Conservation (phyloP, 2,329 filamentous ascomycete genomes). For the Escovopsis sp. region DNA sequence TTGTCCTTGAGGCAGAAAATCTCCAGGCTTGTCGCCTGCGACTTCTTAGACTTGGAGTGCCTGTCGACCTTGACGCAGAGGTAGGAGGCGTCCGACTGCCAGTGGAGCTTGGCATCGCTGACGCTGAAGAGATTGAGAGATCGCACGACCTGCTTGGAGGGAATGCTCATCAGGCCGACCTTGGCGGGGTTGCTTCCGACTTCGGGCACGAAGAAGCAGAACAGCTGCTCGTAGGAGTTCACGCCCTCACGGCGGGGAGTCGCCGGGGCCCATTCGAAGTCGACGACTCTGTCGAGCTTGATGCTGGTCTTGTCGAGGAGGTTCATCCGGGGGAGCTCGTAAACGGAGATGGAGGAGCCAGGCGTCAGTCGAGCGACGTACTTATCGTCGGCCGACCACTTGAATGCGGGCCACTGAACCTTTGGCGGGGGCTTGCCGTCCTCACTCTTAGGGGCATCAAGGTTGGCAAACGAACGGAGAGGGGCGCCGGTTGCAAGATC, state of each 20-base stretch:
- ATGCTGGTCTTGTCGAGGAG: constrained; percentile 80
- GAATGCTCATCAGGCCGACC: constrained; percentile 91
- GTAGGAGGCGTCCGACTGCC: constrained; percentile 89
- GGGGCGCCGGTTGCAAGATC: constrained; percentile 82
- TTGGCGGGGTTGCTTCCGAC: constrained; percentile 96
- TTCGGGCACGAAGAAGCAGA: constrained; percentile 98
- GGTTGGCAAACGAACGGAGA: constrained; percentile 81
- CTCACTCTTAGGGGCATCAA: constrained; percentile 53
- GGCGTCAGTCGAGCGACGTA: constrained; percentile 89
- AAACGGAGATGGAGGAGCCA: constrained; percentile 78
- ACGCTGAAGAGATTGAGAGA: constrained; percentile 97
- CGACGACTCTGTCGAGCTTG: constrained; percentile 92
- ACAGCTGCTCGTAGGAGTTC: constrained; percentile 87
- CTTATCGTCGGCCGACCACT: constrained; percentile 96
- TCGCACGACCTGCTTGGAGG: constrained; percentile 84
- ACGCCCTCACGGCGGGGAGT: constrained; percentile 67
- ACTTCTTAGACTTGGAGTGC: constrained; percentile 99
- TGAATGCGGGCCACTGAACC: constrained; percentile 96
- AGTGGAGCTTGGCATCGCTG: constrained; percentile 93
- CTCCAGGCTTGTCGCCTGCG: constrained; percentile 87
- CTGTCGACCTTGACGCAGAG: constrained; percentile 97
- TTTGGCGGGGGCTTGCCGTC: constrained; percentile 61
- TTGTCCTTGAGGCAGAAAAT: constrained; percentile 97
- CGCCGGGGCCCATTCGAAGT: constrained; percentile 95
- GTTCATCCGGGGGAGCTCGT: constrained; percentile 80